phyloP scores from a whole-genome alignment of 2,329 filamentous ascomycete species.

The Fusarium sublunatum region DNA sequence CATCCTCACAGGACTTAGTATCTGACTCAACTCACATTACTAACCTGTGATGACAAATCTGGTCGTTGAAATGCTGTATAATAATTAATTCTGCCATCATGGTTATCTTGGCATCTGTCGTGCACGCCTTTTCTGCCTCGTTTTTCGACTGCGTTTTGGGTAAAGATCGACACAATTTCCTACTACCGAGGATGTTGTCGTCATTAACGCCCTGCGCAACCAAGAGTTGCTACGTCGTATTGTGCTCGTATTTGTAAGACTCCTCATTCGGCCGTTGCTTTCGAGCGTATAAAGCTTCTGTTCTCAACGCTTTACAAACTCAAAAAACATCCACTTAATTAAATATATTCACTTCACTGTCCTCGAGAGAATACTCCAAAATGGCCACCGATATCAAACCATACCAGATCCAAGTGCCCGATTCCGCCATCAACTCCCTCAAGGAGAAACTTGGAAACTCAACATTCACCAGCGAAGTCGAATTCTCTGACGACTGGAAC shows the following conservation, averaged over 20 bases:
- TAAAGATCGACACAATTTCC: neutral
- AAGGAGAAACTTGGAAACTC: constrained; percentile 49
- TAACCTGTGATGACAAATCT: too few species aligned
- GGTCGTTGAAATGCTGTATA: too few species aligned
- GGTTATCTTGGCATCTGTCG: neutral
- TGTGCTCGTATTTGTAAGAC: neutral
- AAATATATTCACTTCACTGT: neutral
- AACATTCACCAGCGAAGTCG: constrained; percentile 46
- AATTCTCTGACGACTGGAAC: constrained; percentile 50
- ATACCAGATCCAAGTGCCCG: constrained; percentile 52
- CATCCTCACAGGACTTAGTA: too few species aligned
- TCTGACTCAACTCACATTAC: too few species aligned
- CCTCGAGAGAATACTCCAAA: neutral
- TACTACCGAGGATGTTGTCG: neutral
- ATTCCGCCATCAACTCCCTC: constrained; percentile 46
- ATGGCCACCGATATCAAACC: constrained; percentile 47
- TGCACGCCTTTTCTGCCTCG: neutral
- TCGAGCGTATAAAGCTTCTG: neutral
- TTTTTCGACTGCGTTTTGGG: neutral
- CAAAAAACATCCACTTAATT: neutral
- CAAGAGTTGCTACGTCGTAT: neutral
- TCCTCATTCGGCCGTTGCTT: neutral
- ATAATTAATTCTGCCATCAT: neutral
- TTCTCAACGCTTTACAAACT: neutral
- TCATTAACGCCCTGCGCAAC: neutral